Evolutionary conservation across 768 basidiomycete genomes (phyloP).

Genomic region (Podaxis sp.): DNA sequence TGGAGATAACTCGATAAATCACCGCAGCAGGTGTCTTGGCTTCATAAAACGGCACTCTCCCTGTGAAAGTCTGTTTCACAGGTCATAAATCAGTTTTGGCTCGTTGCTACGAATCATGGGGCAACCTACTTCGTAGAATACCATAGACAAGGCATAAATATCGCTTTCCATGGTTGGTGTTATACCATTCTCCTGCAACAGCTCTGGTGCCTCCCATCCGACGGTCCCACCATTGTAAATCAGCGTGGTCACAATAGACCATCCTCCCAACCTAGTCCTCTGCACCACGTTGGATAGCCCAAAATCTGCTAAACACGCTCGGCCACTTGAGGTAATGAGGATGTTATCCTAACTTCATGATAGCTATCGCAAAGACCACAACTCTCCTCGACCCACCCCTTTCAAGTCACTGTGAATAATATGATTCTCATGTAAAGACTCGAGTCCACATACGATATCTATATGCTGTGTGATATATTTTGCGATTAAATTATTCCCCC

Average conservation of each 20-base stretch:
- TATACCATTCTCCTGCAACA: constrained; percentile 2
- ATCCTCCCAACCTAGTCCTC: not conserved
- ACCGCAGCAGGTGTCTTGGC: not conserved
- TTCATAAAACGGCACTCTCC: constrained; percentile 2
- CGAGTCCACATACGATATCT: constrained; percentile 15
- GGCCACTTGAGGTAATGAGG: constrained; percentile 15
- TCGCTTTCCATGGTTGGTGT: constrained; percentile 2
- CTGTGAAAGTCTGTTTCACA: not conserved
- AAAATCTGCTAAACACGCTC: constrained; percentile 20
- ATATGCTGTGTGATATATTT: not conserved
- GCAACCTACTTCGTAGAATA: constrained; percentile 11
- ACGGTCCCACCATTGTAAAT: constrained; percentile 10
- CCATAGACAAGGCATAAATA: constrained; percentile 10
- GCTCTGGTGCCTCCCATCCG: constrained; percentile 13
- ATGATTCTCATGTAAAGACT: constrained; percentile 15
- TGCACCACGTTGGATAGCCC: constrained; percentile 16
- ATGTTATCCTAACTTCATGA: constrained; percentile 15
- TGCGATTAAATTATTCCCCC: not conserved
- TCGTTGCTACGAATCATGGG: constrained; percentile 12
- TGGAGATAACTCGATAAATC: not conserved
- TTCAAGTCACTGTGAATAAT: constrained; percentile 20
- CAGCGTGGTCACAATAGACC: constrained; percentile 11
- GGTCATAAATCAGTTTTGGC: not conserved
- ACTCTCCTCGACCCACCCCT: constrained; percentile 13
- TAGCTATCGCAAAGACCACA: not conserved